These are phyloP conservation scores for Myriosclerotinia scirpicola DNA, from an alignment of 2,329 filamentous ascomycete species.

Conservation along the genomic window DNA sequence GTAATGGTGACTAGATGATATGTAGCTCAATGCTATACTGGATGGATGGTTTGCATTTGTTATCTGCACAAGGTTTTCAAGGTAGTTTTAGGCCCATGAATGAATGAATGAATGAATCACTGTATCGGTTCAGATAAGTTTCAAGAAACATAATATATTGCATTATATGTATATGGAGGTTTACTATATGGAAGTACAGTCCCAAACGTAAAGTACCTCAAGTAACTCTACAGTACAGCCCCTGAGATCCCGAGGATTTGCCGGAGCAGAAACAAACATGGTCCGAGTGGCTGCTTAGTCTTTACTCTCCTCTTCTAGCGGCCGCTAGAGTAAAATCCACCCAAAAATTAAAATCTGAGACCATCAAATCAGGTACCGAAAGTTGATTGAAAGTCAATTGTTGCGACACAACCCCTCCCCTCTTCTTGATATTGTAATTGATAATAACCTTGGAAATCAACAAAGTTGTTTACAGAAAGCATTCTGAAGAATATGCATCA, in stretches of 20 bases:
- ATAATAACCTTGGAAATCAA: not conserved
- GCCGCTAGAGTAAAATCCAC: slow-evolving; percentile 14
- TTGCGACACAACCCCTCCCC: not conserved
- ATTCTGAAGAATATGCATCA: not conserved
- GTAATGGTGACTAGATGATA: too few relatives aligned
- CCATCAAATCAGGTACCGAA: not conserved
- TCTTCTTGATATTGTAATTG: not conserved
- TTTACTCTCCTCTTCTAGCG: not conserved
- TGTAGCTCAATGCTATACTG: too few relatives aligned
- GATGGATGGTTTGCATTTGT: too few relatives aligned
- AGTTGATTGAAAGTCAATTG: not conserved
- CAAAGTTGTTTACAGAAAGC: not conserved
- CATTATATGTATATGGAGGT: too few relatives aligned
- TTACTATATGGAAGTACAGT: too few relatives aligned
- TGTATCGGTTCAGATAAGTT: too few relatives aligned
- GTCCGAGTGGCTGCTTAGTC: not conserved
- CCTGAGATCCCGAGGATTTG: not conserved
- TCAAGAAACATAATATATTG: too few relatives aligned
- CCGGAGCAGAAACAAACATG: not conserved
- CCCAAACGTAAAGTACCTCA: too few relatives aligned
- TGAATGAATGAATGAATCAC: too few relatives aligned
- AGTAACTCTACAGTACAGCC: too few relatives aligned
- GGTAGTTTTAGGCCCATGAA: too few relatives aligned
- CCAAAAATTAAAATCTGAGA: slow-evolving; percentile 12
- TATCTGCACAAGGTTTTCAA: too few relatives aligned